These are phyloP conservation scores for Purpureocillium takamizusanense DNA, from an alignment of 2,329 filamentous ascomycete genomes.

Conservation along the genomic window DNA sequence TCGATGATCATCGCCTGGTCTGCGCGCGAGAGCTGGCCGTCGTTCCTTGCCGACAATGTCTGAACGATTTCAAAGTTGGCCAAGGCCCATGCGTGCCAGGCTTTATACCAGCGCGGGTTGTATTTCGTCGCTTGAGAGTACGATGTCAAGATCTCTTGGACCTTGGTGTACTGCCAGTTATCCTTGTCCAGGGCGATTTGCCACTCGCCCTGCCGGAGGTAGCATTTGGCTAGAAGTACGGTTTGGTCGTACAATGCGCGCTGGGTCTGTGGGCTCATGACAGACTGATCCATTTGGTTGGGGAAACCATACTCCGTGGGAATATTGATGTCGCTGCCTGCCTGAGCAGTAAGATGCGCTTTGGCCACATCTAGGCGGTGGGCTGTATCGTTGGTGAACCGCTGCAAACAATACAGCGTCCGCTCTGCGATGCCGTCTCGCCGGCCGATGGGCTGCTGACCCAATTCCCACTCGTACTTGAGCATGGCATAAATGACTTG, in stretches of 20 bases:
- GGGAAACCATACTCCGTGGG: slow-evolving; percentile 41
- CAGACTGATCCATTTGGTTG: slow-evolving; percentile 31
- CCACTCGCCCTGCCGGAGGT: slow-evolving; percentile 95
- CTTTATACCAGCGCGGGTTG: slow-evolving; percentile 95
- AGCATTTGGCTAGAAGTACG: slow-evolving; percentile 84
- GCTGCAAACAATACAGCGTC: slow-evolving; percentile 48
- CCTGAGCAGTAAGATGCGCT: slow-evolving; percentile 38
- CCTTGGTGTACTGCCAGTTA: slow-evolving; percentile 79
- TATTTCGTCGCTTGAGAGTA: slow-evolving; percentile 90
- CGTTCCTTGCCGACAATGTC: slow-evolving; percentile 58
- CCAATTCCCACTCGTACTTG: slow-evolving; percentile 92
- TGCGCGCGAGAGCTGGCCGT: slow-evolving; percentile 33
- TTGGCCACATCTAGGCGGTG: slow-evolving; percentile 44
- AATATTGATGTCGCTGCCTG: slow-evolving; percentile 34
- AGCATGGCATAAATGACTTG: slow-evolving; percentile 93
- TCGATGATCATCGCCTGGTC: slow-evolving; percentile 66
- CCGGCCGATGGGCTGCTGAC: slow-evolving; percentile 45
- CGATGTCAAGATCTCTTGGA: slow-evolving; percentile 81
- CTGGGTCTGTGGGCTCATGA: slow-evolving; percentile 40
- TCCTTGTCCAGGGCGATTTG: slow-evolving; percentile 76
- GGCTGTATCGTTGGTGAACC: slow-evolving; percentile 52
- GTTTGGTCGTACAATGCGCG: slow-evolving; percentile 51
- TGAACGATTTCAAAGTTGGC: slow-evolving; percentile 99
- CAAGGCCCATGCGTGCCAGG: slow-evolving; percentile 97
- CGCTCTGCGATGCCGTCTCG: slow-evolving; percentile 40